Percentiles rank a stretch among this genome's conserved stretches.
Evolutionary conservation across 345 rosid species (phyloP).

Genomic region (Populus davidiana): DNA sequence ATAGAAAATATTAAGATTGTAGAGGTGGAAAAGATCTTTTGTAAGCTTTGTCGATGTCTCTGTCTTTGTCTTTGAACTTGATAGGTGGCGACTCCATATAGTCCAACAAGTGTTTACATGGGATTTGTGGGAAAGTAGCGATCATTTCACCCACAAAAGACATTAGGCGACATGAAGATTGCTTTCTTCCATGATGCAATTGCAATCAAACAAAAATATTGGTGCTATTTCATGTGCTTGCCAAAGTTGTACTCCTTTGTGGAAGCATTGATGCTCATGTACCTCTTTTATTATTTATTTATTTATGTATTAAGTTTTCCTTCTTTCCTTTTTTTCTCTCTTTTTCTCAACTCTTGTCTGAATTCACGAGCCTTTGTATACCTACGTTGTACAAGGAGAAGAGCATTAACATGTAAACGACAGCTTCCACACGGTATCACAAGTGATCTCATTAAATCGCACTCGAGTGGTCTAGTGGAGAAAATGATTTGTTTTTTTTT

Average conservation of each 20-base stretch:
- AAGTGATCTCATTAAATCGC: too few species aligned
- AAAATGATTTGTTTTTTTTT: too few species aligned
- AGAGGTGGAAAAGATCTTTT: slow-evolving; percentile 13
- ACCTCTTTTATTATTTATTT: not conserved
- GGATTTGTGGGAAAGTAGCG: not conserved
- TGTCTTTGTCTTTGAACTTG: not conserved
- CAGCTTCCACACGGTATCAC: too few species aligned
- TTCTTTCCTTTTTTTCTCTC: not conserved
- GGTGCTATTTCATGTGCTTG: not conserved
- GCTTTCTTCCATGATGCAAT: not conserved
- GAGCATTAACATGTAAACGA: too few species aligned
- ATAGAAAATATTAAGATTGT: not conserved
- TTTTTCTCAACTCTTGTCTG: not conserved
- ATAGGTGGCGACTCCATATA: not conserved
- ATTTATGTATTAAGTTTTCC: not conserved
- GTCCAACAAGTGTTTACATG: not conserved
- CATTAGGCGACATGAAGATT: not conserved
- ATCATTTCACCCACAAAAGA: not conserved
- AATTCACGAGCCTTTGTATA: not conserved
- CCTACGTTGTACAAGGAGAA: too few species aligned
- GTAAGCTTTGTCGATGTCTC: not conserved
- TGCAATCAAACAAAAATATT: not conserved
- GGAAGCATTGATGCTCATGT: slow-evolving; percentile 5
- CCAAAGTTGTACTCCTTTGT: slow-evolving; percentile 20
- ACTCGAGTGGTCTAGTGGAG: too few species aligned